Evolutionary conservation across 2,329 filamentous ascomycete species (phyloP).

Genomic region (Penicillium sp.): DNA sequence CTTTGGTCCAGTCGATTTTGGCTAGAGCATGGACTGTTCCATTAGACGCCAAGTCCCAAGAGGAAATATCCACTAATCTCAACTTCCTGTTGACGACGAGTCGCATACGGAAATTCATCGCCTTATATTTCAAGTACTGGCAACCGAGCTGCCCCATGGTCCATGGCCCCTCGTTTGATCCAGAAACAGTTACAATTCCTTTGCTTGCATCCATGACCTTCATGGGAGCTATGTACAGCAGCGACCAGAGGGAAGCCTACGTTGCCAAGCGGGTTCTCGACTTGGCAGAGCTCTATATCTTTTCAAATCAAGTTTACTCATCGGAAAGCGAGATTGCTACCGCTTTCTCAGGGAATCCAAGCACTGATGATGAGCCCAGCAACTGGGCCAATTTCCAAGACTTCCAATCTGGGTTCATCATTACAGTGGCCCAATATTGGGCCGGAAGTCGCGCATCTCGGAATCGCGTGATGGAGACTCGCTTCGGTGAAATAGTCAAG

Average conservation of each 20-base stretch:
- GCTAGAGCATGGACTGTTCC: slow-evolving; percentile 38
- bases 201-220: slow-evolving; percentile 42
- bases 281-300: slow-evolving; percentile 43
- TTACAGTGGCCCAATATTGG: slow-evolving; percentile 44
- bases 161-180: slow-evolving; percentile 41
- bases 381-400: slow-evolving; percentile 40
- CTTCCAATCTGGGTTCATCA: slow-evolving; percentile 43
- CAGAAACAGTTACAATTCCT: slow-evolving; percentile 34
- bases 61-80: slow-evolving; percentile 38
- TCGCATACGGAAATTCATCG: slow-evolving; percentile 41
- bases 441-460: slow-evolving; percentile 37
- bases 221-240: slow-evolving; percentile 46
- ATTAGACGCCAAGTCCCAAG: slow-evolving; percentile 36
- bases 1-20: slow-evolving; percentile 40
- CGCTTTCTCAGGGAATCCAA: slow-evolving; percentile 27
- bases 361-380: slow-evolving; percentile 19
- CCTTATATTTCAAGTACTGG: slow-evolving; percentile 45
- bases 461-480: slow-evolving; percentile 42
- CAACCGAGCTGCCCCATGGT: slow-evolving; percentile 45
- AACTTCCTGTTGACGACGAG: slow-evolving; percentile 41
- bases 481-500: slow-evolving; percentile 44
- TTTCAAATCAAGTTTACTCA: slow-evolving; percentile 42
- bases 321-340: slow-evolving; percentile 39
- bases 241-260: slow-evolving; percentile 36
- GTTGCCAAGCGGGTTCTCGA: slow-evolving; percentile 41